These are phyloP conservation scores for Acacia confusa DNA, from an alignment of 306 rosid species.

Conservation along the genomic window DNA sequence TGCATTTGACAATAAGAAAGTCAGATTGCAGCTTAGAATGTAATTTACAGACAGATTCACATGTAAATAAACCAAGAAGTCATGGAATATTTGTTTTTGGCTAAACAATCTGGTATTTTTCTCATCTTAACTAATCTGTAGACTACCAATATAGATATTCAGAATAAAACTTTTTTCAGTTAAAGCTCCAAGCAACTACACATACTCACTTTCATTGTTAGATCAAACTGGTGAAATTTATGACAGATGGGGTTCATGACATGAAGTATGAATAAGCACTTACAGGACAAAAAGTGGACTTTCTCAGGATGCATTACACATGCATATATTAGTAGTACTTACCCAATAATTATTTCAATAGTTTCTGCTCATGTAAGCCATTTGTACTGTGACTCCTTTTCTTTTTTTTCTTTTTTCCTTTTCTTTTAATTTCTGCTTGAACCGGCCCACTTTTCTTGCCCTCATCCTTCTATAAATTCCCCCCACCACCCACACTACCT, in stretches of 20 bases:
- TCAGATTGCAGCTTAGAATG: neutral
- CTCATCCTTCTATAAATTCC: slow-evolving; percentile 58
- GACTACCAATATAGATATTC: neutral
- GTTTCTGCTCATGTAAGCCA: slow-evolving; percentile 53
- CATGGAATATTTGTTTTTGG: neutral
- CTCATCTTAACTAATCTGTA: neutral
- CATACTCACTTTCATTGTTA: neutral
- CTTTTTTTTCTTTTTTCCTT: neutral
- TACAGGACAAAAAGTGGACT: slow-evolving; percentile 26
- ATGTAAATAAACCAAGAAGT: neutral
- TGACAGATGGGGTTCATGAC: slow-evolving; percentile 20
- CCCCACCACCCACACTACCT: slow-evolving; percentile 32
- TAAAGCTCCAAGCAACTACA: neutral
- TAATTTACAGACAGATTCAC: neutral
- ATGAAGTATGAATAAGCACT: slow-evolving; percentile 19
- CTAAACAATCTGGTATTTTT: neutral
- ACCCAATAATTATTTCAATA: slow-evolving; percentile 46
- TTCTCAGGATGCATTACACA: slow-evolving; percentile 34
- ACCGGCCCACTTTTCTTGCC: slow-evolving; percentile 47
- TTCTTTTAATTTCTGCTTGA: slow-evolving; percentile 20
- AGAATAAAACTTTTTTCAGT: neutral
- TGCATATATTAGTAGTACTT: slow-evolving; percentile 44
- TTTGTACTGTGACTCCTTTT: slow-evolving; percentile 38
- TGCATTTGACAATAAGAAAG: neutral
- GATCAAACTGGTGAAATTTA: neutral